Conservation (phyloP, 176 grass and related monocot genomes). For the Cenchrus purpureus region DNA sequence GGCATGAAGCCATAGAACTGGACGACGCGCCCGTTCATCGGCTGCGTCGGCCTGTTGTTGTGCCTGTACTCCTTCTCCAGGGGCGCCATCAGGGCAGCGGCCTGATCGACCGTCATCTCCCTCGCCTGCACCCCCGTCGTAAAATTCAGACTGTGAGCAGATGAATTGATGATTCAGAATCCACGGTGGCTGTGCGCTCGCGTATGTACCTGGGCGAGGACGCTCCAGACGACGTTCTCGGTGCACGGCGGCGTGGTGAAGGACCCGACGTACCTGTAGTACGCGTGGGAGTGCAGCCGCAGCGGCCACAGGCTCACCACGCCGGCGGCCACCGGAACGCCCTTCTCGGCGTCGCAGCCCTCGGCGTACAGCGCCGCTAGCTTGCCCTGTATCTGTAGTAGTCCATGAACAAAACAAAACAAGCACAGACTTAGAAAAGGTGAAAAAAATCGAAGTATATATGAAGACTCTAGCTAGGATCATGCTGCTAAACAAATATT, state of each 20-base stretch:
- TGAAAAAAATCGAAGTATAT: not conserved
- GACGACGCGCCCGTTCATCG: slow-evolving; percentile 62
- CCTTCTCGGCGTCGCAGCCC: slow-evolving; percentile 43
- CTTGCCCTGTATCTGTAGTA: slow-evolving; percentile 73
- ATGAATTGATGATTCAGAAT: not conserved
- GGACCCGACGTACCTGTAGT: slow-evolving; percentile 82
- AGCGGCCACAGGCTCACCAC: slow-evolving; percentile 48
- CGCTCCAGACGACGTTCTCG: slow-evolving; percentile 84
- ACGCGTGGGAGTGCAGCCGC: slow-evolving; percentile 44
- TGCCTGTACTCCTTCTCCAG: slow-evolving; percentile 51
- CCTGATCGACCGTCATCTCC: slow-evolving; percentile 66
- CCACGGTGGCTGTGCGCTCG: not conserved
- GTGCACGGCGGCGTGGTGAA: slow-evolving; percentile 90
- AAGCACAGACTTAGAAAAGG: not conserved
- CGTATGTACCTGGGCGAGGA: slow-evolving; percentile 58
- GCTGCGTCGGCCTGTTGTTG: slow-evolving; percentile 73
- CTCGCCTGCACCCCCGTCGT: slow-evolving; percentile 39
- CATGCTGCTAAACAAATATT: too few species aligned
- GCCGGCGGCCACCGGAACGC: slow-evolving; percentile 45
- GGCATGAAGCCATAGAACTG: slow-evolving; percentile 45
- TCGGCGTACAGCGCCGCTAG: slow-evolving; percentile 55
- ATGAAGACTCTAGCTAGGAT: not conserved
- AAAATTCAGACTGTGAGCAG: not conserved
- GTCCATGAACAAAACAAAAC: not conserved
- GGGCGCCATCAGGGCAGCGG: slow-evolving; percentile 55